Evolutionary conservation across 1,284 basidiomycete species (phyloP), one percentile per base, ranked within the genome.

Genomic region (Moesziomyces parantarcticus): DNA sequence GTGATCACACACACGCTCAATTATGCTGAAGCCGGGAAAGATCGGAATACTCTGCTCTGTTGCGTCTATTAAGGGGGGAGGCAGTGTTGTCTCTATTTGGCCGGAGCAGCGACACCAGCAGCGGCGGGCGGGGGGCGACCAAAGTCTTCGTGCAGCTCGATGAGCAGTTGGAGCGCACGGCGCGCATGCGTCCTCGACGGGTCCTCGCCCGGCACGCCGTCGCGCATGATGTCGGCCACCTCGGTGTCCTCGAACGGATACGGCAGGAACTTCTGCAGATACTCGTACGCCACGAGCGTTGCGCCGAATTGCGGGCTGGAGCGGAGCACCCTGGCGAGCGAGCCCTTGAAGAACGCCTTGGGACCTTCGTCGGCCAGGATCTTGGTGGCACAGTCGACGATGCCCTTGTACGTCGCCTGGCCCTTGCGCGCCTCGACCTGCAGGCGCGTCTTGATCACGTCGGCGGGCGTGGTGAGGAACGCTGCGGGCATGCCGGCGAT

Each of bases 371-470:
- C 92, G 18, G 75, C 62, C 63, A 84, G 90, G 72, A 99, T 98
- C 84, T 92, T 97, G 51, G 88, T 86, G 80, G 97, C 93, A 25
- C 93, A 95, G 85, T 99, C 94, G 16, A 87, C 84, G 48, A 97
- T 86, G 49, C 97, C 96, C 84, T 92, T 93, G 87, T 99, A 99
- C 65, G 91, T 87, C 5, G 93, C 92, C 85, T 99, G 90, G 18
- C 96, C 97, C 77, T 92, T 91, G 69, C 91, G 89, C 36, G 94
- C 92, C 85, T 99, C 97, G n/a, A 94, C 91, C 84, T 99, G 97
- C 71, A 99, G 87, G 58, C 96, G 90, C n/a, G 96, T 99, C 88
- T 99, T 99, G 84, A 98, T 93, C 63, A 99, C 97, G 85, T 99
- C 96, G 90, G 84, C 83, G 0, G 83, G 85, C 32, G 77, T 86